These are phyloP conservation scores for Tolypocladium album DNA, from an alignment of 2,329 filamentous ascomycete species.

Conservation along the genomic window DNA sequence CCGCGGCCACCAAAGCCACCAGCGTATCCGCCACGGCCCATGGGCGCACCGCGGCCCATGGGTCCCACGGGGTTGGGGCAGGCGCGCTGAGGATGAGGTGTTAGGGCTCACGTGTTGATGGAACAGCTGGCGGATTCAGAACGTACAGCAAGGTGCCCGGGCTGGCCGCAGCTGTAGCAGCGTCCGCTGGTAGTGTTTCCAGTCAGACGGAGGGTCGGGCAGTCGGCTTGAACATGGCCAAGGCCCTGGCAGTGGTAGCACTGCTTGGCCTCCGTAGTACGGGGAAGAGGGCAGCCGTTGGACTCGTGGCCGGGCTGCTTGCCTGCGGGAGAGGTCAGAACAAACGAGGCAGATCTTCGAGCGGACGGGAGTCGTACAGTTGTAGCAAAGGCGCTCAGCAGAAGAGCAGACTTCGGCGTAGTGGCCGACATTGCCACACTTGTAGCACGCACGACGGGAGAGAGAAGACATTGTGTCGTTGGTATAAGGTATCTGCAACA, in stretches of 20 bases:
- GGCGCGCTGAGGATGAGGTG: constrained; percentile 46
- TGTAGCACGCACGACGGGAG: constrained; percentile 75
- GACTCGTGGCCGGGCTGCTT: constrained; percentile 95
- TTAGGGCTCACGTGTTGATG: not conserved
- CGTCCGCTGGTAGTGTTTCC: constrained; percentile 72
- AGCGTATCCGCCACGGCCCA: constrained; percentile 60
- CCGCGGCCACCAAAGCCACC: constrained; percentile 56
- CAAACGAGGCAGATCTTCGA: not conserved
- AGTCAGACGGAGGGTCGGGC: constrained; percentile 87
- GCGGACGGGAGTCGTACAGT: constrained; percentile 54
- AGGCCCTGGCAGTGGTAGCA: constrained; percentile 99
- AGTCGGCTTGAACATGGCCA: constrained; percentile 97
- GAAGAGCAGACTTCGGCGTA: constrained; percentile 90
- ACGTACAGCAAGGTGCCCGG: constrained; percentile 81
- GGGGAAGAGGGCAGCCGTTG: constrained; percentile 90
- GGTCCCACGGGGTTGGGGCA: constrained; percentile 65
- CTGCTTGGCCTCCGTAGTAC: constrained; percentile 97
- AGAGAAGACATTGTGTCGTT: constrained; percentile 58
- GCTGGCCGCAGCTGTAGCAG: constrained; percentile 94
- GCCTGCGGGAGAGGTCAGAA: constrained; percentile 31
- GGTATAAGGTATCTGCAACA: not conserved
- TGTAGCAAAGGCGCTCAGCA: constrained; percentile 97
- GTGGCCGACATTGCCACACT: constrained; percentile 74
- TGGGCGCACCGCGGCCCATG: constrained; percentile 55
- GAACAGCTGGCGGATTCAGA: too few relatives aligned